Base-by-base conservation (phyloP, 2,329 filamentous ascomycete genomes). In the Apiospora arundinis region DNA sequence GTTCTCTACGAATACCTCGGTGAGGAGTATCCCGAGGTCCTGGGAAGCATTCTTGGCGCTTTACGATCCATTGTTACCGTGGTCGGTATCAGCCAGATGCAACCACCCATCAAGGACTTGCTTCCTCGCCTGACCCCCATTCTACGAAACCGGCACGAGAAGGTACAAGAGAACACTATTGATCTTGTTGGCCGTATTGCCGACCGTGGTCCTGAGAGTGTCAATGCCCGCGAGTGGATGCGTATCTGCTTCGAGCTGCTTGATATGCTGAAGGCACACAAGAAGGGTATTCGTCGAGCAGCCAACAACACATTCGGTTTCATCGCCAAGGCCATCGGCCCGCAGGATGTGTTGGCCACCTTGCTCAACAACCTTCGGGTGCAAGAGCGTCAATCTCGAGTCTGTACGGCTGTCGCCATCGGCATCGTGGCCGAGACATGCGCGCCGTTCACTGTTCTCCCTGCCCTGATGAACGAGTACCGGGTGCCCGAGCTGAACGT, bases 221-320 rank as follows among this genome's bases (percentile, higher is more conserved):
- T 99, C 80, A 97, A 97, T 80, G 95, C 96, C 18, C 91, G 96
- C 78, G 96, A 99, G 83, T 99, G 96, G 96, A 99, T 99, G 97
- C 92, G 96, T 81, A 99, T 99, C 81, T 99, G 96, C 85, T 99
- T 99, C 82, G 96, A 99, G 85, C 87, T 99, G 70, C 90, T 99
- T 42, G 96, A 99, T 83, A 99, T 99, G 96, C 90, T 99, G 78
- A 99, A 99, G 84, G 96, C 96, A 8, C 96, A 99, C 87, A 99
- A 99, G 85, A 99, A 99, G 88, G 97, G 96, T 75, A 99, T 99
- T 76, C 93, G 96, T 75, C 92, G 96, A 82, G 96, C 96, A 28
- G 97, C 96, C 77, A 99, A 99, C 89, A 99, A 99, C 86, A 99
- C 96, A 0, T 99, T 99, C 78, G 96, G 96, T 81, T 99, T 98